Conservation (phyloP, 2,329 filamentous ascomycete species). For the Aureobasidium sp. region DNA sequence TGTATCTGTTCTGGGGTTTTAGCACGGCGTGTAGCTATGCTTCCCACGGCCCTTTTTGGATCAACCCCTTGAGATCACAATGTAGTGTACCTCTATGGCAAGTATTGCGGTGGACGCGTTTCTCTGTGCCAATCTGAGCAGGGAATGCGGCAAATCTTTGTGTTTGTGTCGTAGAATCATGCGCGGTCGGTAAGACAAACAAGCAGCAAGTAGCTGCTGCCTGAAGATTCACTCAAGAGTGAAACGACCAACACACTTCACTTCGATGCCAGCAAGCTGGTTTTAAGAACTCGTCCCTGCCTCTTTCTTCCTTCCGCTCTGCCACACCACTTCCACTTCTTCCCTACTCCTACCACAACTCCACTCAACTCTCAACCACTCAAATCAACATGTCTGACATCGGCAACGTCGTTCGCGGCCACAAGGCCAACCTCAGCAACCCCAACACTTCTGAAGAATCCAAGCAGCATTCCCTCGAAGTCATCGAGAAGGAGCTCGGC, state of each 20-base stretch:
- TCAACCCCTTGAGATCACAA: not conserved
- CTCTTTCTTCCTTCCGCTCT: not conserved
- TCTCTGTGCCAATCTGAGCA: not conserved
- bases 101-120: not conserved
- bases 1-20: not conserved
- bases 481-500: constrained; percentile 47
- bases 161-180: not conserved
- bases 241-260: not conserved
- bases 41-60: not conserved
- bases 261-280: not conserved
- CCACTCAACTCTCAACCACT: not conserved
- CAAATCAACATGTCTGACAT: constrained; percentile 10
- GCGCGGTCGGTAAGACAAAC: not conserved
- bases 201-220: constrained; percentile 3
- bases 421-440: constrained; percentile 54
- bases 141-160: not conserved
- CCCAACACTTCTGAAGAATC: constrained; percentile 46
- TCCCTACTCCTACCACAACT: not conserved
- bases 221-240: not conserved
- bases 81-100: not conserved
- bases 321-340: not conserved
- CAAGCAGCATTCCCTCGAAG: constrained; percentile 48
- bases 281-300: not conserved
- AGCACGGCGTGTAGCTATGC: not conserved
- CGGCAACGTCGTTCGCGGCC: constrained; percentile 28